Conservation (phyloP, 2,329 filamentous ascomycete species). For the Pochonia chlamydosporia region DNA sequence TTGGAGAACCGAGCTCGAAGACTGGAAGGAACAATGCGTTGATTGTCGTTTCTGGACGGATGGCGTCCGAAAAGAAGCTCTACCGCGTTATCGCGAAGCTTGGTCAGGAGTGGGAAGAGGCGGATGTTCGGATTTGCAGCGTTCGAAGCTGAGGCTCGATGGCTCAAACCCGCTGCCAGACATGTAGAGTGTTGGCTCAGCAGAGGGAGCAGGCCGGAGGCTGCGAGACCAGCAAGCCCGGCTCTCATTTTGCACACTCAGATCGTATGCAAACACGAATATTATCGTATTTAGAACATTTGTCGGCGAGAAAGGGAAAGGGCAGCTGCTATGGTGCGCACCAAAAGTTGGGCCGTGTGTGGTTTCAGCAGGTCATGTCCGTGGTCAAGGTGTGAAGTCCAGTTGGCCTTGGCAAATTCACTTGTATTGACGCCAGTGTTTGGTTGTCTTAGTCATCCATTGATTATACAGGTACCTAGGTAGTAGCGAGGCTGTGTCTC, state of each 20-base stretch:
- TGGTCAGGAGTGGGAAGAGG: slow-evolving; percentile 43
- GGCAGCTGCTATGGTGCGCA: too few relatives aligned
- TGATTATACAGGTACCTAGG: too few relatives aligned
- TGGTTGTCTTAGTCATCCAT: too few relatives aligned
- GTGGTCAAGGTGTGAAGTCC: too few relatives aligned
- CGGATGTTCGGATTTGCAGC: slow-evolving; percentile 12
- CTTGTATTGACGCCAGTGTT: too few relatives aligned
- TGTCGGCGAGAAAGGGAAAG: too few relatives aligned
- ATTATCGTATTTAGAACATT: too few relatives aligned
- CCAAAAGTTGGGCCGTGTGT: too few relatives aligned
- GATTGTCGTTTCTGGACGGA: slow-evolving; percentile 22
- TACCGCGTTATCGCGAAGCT: slow-evolving; percentile 43
- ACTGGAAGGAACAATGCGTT: slow-evolving; percentile 20
- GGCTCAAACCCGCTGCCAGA: background rate
- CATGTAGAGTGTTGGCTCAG: background rate
- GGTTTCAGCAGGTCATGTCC: too few relatives aligned
- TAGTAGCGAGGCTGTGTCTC: too few relatives aligned
- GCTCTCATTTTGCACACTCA: slow-evolving; percentile 4
- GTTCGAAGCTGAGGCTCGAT: background rate
- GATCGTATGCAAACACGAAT: too few relatives aligned
- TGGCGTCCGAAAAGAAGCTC: slow-evolving; percentile 45
- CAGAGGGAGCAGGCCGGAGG: background rate
- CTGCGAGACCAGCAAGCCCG: background rate
- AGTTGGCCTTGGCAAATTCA: too few relatives aligned
- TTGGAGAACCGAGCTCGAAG: slow-evolving; percentile 56